Conservation (phyloP, 1,284 basidiomycete genomes). For the Trametes sp. region DNA sequence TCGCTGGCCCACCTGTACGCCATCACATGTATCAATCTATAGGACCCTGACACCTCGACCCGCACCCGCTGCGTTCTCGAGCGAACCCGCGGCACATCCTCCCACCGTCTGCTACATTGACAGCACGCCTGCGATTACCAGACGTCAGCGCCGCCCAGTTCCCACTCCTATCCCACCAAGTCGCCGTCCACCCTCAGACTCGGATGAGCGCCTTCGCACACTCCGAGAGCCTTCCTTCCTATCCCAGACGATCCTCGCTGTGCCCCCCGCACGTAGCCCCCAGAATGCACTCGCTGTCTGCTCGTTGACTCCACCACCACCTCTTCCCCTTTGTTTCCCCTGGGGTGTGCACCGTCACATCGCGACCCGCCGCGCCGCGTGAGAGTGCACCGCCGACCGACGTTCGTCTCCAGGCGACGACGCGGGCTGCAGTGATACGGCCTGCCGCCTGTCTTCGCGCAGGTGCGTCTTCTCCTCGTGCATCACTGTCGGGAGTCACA, state of each 20-base stretch:
- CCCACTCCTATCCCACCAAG: not conserved
- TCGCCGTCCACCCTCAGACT: not conserved
- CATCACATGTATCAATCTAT: not conserved
- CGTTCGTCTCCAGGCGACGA: conserved; percentile 10
- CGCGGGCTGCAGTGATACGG: not conserved
- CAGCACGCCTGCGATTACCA: not conserved
- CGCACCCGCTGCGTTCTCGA: not conserved
- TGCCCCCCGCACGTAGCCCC: not conserved
- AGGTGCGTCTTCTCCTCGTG: not conserved
- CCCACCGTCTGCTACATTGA: not conserved
- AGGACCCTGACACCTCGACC: not conserved
- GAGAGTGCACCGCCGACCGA: conserved; percentile 1
- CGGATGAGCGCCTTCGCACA: not conserved
- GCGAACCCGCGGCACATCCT: not conserved
- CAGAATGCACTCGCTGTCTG: no score
- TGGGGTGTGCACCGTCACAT: not conserved
- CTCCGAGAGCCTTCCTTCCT: not conserved
- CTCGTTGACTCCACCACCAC: not conserved
- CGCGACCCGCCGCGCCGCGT: conserved; percentile 7
- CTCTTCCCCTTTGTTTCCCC: not conserved
- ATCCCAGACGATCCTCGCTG: not conserved
- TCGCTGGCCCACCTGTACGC: not conserved
- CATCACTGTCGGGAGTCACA: no score
- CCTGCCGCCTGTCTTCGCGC: not conserved
- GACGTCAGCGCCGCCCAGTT: not conserved